A percentile compares a stretch with the other conserved stretches of the same genome.
phyloP scores from a whole-genome alignment of 371 early-diverging fungal genomes.

The Syncephalastrum contaminatum region DNA sequence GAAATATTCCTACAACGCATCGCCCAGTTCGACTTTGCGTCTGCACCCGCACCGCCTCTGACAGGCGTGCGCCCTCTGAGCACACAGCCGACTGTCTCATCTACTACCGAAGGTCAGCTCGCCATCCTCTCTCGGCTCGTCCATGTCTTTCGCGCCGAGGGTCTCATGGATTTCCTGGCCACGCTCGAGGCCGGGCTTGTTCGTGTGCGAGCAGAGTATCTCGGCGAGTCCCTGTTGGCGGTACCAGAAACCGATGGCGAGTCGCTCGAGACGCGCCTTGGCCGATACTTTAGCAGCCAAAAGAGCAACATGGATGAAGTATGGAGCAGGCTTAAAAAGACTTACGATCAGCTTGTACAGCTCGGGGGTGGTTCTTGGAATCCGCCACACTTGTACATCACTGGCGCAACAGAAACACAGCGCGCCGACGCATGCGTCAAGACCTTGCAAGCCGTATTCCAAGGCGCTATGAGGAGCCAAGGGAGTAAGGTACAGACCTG shows the following conservation, averaged over 20 bases:
- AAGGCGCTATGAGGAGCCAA: conserved; percentile 4
- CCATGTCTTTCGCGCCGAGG: conserved; percentile 22
- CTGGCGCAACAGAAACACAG: background rate
- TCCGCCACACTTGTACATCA: conserved; percentile 18
- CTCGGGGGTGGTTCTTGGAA: conserved; percentile 24
- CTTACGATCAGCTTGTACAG: conserved; percentile 12
- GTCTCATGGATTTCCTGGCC: conserved; percentile 15
- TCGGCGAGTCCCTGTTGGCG: background rate
- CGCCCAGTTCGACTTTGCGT: conserved; percentile 18
- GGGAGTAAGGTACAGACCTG: conserved; percentile 10
- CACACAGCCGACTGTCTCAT: background rate
- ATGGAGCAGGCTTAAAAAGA: conserved; percentile 4
- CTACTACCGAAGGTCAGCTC: conserved; percentile 13
- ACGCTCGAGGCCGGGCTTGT: conserved; percentile 13
- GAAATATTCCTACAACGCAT: conserved; percentile 28
- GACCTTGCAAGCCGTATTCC: conserved; percentile 8
- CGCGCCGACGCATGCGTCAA: conserved; percentile 9
- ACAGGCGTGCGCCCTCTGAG: background rate
- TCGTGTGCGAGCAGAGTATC: background rate
- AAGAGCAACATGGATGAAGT: conserved; percentile 3
- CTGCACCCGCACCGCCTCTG: background rate
- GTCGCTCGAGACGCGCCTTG: too few relatives aligned
- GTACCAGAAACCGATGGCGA: background rate
- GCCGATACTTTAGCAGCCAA: conserved; percentile 8
- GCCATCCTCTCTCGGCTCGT: conserved; percentile 25